Conservation (phyloP, 2,329 filamentous ascomycete species). For the Colletotrichum sublineola region DNA sequence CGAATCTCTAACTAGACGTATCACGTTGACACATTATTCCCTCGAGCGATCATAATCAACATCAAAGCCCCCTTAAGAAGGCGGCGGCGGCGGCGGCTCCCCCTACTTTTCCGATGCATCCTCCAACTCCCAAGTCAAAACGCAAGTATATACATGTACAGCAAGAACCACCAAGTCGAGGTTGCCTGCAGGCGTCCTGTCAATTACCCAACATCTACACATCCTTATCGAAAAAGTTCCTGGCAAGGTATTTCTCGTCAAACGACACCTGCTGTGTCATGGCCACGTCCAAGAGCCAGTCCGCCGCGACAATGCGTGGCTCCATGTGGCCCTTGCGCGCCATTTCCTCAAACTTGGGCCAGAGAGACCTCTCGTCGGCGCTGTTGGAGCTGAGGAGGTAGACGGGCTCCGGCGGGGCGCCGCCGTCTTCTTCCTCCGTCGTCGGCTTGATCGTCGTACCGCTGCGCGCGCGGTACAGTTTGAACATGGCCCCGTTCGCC, state of each 20-base stretch:
- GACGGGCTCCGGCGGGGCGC: constrained; percentile 76
- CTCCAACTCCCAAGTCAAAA: constrained; percentile 25
- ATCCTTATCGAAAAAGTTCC: constrained; percentile 55
- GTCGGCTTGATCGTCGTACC: constrained; percentile 76
- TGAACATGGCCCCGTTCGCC: constrained; percentile 88
- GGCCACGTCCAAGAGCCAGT: constrained; percentile 91
- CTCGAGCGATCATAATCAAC: constrained; percentile 8
- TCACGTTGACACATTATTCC: constrained; percentile 29
- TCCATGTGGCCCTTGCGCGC: constrained; percentile 83
- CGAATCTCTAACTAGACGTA: constrained; percentile 18
- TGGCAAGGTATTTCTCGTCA: constrained; percentile 71
- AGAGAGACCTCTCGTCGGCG: constrained; percentile 78
- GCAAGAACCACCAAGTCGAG: background rate
- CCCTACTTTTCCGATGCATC: background rate
- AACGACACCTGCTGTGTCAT: constrained; percentile 88
- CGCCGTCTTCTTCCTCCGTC: constrained; percentile 71
- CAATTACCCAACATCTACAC: background rate
- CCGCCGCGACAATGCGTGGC: constrained; percentile 83
- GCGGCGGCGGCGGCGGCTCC: background rate
- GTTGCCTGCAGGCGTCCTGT: background rate
- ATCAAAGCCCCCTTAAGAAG: background rate
- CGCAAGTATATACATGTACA: constrained; percentile 12
- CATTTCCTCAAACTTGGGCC: constrained; percentile 84
- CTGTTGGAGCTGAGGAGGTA: constrained; percentile 83
- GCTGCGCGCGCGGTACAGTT: constrained; percentile 80